Evolutionary conservation across 192 early-diverging fungal species (phyloP).

Genomic region (Coemansia sp.): DNA sequence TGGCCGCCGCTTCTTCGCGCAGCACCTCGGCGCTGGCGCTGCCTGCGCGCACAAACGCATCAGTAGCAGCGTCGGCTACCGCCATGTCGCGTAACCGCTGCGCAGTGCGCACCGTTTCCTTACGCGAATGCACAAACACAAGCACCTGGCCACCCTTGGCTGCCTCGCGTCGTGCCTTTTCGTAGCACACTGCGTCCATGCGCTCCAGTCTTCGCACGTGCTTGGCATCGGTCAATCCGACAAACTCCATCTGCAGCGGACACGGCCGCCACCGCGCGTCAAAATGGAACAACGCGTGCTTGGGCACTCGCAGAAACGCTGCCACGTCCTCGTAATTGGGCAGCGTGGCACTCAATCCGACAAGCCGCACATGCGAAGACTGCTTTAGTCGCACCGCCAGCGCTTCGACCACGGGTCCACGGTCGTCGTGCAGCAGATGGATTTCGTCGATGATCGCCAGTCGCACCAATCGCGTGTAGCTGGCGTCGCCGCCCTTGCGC

Average conservation of each 20-base stretch:
- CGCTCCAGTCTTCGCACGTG: slow-evolving; percentile 74
- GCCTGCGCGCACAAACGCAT: slow-evolving; percentile 79
- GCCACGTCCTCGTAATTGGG: slow-evolving; percentile 98
- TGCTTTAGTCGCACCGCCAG: slow-evolving; percentile 92
- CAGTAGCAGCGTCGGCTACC: slow-evolving; percentile 71
- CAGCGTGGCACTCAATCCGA: slow-evolving; percentile 96
- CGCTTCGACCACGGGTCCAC: slow-evolving; percentile 94
- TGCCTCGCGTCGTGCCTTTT: slow-evolving; percentile 77
- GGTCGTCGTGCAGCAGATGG: slow-evolving; percentile 95
- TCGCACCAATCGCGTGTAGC: slow-evolving; percentile 87
- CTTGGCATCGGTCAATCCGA: slow-evolving; percentile 89
- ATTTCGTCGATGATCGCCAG: slow-evolving; percentile 98
- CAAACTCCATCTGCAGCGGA: slow-evolving; percentile 93
- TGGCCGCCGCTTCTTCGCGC: slow-evolving; percentile 73
- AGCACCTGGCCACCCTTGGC: slow-evolving; percentile 92
- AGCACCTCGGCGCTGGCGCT: slow-evolving; percentile 63
- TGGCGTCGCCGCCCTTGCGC: slow-evolving; percentile 91
- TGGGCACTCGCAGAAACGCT: slow-evolving; percentile 84
- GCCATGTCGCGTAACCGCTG: slow-evolving; percentile 78
- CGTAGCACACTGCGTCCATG: slow-evolving; percentile 96
- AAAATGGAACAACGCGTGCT: slow-evolving; percentile 95
- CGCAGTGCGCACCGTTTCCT: slow-evolving; percentile 97
- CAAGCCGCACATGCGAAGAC: slow-evolving; percentile 92
- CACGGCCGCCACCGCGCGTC: slow-evolving; percentile 93
- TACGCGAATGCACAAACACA: slow-evolving; percentile 98